Base-by-base conservation (phyloP, 1,284 basidiomycete genomes). In the Pseudozyma flocculosa region DNA sequence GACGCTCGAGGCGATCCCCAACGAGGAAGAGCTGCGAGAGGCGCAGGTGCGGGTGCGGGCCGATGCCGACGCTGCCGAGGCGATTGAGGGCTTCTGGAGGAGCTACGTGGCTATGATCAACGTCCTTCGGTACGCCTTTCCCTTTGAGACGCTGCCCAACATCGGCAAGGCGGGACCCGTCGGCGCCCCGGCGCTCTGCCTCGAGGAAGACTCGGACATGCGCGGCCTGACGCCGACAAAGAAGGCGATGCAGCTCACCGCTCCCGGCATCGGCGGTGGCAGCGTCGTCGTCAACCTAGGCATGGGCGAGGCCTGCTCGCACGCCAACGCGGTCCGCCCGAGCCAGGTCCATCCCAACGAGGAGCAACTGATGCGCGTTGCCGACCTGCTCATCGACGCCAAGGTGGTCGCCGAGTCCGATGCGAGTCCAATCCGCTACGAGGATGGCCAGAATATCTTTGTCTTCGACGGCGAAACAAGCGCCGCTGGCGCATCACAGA, bases 161-260 rank as follows among this genome's bases (percentile, higher is more conserved):
- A 57, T 75, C 1, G 73, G 79, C 18, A 80, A 66, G 30, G 81
- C 80, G 3, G 68, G 69, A 5, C 53, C 64, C 32, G 56, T 61
- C 4, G 72, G 70, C 10, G 69, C 64, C 4, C 54, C 61, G 3
- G 56, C 56, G 9, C 82, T 83, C 1, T 83, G 85, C n/a, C 80
- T 97, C 50, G 91, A 95, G 60, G 94, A 98, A 78, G 94, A 98
- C 78, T 79, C 87, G 4, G 93, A 97, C 55, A 84, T 95, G 82
- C 83, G 84, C 38, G 94, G 92, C 0, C 96, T 95, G 75, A 80
- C 87, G 18, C 94, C 94, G 2, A 81, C 96, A 43, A 84, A 85
- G 48, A 83, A 84, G 50, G 81, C 80, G 2, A 78, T 80, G 61
- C 57, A 63, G 50, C 62, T 48, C 42, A 60, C 49, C 10, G 54